Conservation (phyloP, 768 basidiomycete species). For the Russula abietina region DNA sequence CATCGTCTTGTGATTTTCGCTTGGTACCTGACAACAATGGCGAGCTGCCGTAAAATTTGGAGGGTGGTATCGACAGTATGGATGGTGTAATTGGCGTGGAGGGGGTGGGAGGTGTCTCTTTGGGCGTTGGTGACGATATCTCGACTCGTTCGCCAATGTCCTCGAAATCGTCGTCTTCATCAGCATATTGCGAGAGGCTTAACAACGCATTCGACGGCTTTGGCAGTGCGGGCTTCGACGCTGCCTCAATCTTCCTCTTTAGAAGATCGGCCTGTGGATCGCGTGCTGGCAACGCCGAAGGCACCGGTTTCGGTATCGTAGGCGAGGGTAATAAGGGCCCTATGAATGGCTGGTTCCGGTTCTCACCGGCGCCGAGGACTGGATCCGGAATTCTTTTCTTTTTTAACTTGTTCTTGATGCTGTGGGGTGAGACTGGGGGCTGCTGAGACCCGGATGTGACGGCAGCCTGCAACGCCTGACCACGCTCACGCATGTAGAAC, state of each 20-base stretch:
- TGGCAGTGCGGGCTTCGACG: constrained; percentile 23
- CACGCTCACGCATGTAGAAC: constrained; percentile 82
- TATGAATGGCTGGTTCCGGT: constrained; percentile 49
- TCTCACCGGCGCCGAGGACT: constrained; percentile 42
- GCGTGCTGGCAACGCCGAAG: constrained; percentile 9
- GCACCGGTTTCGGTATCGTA: constrained; percentile 26
- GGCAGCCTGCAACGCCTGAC: constrained; percentile 64
- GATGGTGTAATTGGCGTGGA: constrained; percentile 1
- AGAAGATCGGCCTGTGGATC: constrained; percentile 52
- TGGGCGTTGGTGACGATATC: not conserved
- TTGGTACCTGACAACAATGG: constrained; percentile 31
- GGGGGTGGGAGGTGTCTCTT: not conserved
- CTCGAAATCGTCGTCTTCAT: constrained; percentile 36
- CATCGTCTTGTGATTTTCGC: constrained; percentile 38
- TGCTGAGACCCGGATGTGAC: constrained; percentile 34
- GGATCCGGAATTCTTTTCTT: constrained; percentile 47
- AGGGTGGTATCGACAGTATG: constrained; percentile 11
- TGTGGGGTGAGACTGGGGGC: constrained; percentile 24
- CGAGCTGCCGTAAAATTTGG: constrained; percentile 14
- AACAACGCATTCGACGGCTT: constrained; percentile 34
- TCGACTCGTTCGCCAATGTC: constrained; percentile 32
- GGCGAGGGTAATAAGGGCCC: constrained; percentile 60
- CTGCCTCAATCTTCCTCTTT: constrained; percentile 49
- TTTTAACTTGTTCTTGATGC: constrained; percentile 41
- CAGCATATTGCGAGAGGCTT: constrained; percentile 38